A percentile compares a stretch with the other conserved stretches of the same genome.
Evolutionary conservation across 208 protist species (phyloP).

Genomic region (Porcisia deanei): DNA sequence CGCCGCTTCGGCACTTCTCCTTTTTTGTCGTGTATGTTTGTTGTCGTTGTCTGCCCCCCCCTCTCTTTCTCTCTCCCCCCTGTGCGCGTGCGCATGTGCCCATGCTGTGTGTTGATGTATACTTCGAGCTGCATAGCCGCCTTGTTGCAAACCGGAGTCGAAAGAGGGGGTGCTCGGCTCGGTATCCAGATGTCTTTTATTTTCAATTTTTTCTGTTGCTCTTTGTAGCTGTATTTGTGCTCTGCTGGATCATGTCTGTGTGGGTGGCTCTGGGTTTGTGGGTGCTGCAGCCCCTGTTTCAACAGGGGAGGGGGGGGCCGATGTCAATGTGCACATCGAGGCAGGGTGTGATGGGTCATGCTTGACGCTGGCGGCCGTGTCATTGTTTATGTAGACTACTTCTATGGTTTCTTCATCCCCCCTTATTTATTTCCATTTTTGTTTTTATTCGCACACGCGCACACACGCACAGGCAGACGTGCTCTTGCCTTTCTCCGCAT

Average conservation of each 20-base stretch:
- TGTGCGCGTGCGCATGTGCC: no score
- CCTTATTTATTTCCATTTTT: neutral
- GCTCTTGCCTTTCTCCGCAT: neutral
- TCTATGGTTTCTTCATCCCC: neutral
- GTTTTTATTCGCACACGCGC: neutral
- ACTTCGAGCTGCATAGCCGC: no score
- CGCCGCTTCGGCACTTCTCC: neutral
- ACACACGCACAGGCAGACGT: neutral
- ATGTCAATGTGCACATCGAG: neutral
- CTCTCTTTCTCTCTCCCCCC: no score
- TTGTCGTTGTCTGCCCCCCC: neutral
- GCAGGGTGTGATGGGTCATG: neutral
- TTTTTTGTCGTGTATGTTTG: neutral
- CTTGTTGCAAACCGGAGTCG: no score
- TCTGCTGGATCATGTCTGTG: neutral
- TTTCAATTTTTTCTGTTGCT: neutral
- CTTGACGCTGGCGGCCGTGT: neutral
- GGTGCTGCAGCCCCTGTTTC: neutral
- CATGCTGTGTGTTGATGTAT: conserved; percentile 1
- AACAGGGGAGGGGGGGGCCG: neutral
- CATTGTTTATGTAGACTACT: neutral
- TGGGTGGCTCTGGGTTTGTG: neutral
- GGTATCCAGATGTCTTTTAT: no score
- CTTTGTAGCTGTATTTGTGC: neutral
- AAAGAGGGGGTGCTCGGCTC: no score